A percentile compares a stretch with the other conserved stretches of the same genome.
phyloP scores from a whole-genome alignment of 1,139 yeast species.

The Hanseniaspora uvarum region DNA sequence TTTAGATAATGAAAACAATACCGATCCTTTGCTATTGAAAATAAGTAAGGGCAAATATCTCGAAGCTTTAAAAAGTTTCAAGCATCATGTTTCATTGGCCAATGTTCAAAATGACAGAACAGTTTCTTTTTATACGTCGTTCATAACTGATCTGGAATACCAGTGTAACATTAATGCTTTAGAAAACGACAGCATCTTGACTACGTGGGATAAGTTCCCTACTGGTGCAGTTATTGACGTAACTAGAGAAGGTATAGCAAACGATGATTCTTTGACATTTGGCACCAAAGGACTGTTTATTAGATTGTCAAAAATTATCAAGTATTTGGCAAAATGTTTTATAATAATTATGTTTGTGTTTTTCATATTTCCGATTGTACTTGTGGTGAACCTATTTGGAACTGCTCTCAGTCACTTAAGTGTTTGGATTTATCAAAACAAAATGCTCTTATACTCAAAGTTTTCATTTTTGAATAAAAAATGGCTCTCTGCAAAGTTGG shows the following conservation, averaged over 20 bases:
- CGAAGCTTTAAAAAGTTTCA: slow-evolving; percentile 48
- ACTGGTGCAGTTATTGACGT: slow-evolving; percentile 9
- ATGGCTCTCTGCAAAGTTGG: background rate
- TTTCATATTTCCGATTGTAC: slow-evolving; percentile 24
- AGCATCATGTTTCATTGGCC: slow-evolving; percentile 52
- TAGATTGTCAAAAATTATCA: background rate
- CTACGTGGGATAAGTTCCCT: slow-evolving; percentile 5
- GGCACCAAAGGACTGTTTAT: background rate
- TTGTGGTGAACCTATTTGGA: slow-evolving; percentile 26
- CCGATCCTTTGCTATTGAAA: slow-evolving; percentile 34
- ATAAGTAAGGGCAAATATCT: slow-evolving; percentile 45
- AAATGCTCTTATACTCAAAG: background rate
- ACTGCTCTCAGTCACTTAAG: slow-evolving; percentile 27
- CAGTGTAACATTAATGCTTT: background rate
- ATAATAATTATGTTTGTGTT: background rate
- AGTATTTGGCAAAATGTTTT: background rate
- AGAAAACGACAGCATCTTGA: slow-evolving; percentile 6
- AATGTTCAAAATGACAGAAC: slow-evolving; percentile 68
- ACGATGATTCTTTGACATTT: background rate
- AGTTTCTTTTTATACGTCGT: slow-evolving; percentile 48
- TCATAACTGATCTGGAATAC: slow-evolving; percentile 31
- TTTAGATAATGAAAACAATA: slow-evolving; percentile 32
- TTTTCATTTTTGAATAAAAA: slow-evolving; percentile 3
- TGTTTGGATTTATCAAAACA: slow-evolving; percentile 8
- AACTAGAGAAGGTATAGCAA: background rate